Evolutionary conservation across 2,329 filamentous ascomycete species (phyloP), one percentile per base, ranked within the genome.

Genomic region (Aspergillus caelatus): DNA sequence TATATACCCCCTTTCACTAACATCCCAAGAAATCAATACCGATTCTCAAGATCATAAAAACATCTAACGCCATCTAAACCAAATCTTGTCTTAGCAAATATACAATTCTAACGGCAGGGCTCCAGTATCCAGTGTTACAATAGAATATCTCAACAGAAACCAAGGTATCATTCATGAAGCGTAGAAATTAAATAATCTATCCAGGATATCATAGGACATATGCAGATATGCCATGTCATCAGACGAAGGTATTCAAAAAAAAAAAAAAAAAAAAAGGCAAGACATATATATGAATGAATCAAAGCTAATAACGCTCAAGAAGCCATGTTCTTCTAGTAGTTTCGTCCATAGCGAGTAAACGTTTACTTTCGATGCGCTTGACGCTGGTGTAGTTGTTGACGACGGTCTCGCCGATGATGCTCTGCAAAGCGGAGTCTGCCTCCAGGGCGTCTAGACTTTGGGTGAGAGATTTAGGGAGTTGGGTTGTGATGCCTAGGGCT

Each of bases 251-350:
- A n/a, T 19, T 19, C 14, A 19, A 19, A 41, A n/a, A n/a, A n/a
- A n/a, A n/a, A n/a, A n/a, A n/a, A n/a, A n/a, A n/a, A n/a, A n/a
- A n/a, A n/a, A n/a, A 41, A 41, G 7, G 7, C 8, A 41, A 41
- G 16, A 9, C 39, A 41, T 41, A 9, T 16, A 10, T 19, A 41
- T 26, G 4, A 2, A 26, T n/a, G 11, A 21, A n/a, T 23, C 23
- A 39, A 26, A n/a, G 19, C 28, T 68, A 81, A 63, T 80, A 81
- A 41, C 77, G 71, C 57, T 74, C 74, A 45, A 80, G 70, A 32
- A 81, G 64, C 79, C 78, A 80, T 52, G 70, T 62, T 39, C 74
- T 70, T 52, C 75, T 72, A 54, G 72, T 64, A 4, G 72, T 69
- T 19, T 76, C 72, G 11, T 68, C 62, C 72, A 79, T 78, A 2